A percentile compares a stretch with the other conserved stretches of the same genome.
Conservation (phyloP, 257 asterid species). For the Datura wrightii region DNA sequence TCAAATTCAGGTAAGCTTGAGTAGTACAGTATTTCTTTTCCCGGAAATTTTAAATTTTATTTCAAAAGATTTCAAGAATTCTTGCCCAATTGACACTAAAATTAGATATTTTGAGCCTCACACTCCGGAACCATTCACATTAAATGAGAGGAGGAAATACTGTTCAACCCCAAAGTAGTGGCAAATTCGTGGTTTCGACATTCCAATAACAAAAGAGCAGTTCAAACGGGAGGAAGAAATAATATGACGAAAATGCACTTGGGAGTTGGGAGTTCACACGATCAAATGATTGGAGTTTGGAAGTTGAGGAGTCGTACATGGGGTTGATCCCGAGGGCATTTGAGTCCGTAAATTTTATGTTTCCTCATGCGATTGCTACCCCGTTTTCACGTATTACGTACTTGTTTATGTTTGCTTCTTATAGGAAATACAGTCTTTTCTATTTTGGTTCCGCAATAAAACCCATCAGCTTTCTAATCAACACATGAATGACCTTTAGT, state of each 20-base stretch:
- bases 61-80: background rate
- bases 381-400: conserved; percentile 44
- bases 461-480: conserved; percentile 29
- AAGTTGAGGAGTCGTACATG: conserved; percentile 42
- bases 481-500: background rate
- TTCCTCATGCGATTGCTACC: conserved; percentile 38
- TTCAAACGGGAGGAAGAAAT: background rate
- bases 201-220: background rate
- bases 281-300: conserved; percentile 47
- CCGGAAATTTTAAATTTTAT: background rate
- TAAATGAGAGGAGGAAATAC: background rate
- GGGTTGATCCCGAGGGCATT: conserved; percentile 85
- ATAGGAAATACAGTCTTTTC: conserved; percentile 45
- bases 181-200: background rate
- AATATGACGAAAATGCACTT: conserved; percentile 45
- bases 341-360: conserved; percentile 54
- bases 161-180: background rate
- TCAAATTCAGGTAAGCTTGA: background rate
- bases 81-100: background rate
- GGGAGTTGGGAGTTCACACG: background rate
- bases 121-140: background rate
- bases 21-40: background rate
- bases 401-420: conserved; percentile 51
- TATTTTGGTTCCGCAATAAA: conserved; percentile 10
- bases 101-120: background rate